These are phyloP conservation scores for Gaillardinia entomophila DNA, from an alignment of 805 yeast species.

Conservation along the genomic window DNA sequence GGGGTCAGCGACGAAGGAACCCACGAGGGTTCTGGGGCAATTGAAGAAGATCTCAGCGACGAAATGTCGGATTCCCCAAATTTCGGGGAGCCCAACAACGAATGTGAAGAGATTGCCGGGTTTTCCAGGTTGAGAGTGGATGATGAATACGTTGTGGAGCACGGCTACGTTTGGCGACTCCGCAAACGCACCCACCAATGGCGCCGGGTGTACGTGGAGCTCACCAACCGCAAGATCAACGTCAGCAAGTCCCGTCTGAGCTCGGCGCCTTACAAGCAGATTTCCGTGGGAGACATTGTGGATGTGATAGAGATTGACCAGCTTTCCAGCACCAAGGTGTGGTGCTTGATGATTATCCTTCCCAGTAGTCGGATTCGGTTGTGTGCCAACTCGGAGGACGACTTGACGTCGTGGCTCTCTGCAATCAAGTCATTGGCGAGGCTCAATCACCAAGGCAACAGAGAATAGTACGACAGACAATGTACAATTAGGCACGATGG, in stretches of 20 bases:
- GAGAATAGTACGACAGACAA: not conserved
- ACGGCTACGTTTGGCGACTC: conserved; percentile 37
- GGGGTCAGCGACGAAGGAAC: not conserved
- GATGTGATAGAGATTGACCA: conserved; percentile 51
- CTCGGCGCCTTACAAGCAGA: conserved; percentile 19
- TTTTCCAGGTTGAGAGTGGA: too few relatives aligned
- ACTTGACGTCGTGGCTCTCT: conserved; percentile 44
- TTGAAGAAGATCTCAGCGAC: not conserved
- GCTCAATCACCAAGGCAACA: conserved; percentile 1
- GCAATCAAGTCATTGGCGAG: conserved; percentile 31
- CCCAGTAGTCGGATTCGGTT: conserved; percentile 39
- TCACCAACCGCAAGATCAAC: conserved; percentile 35
- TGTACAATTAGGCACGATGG: not conserved
- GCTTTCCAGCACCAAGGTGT: conserved; percentile 33
- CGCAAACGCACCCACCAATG: conserved; percentile 43
- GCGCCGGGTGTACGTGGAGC: conserved; percentile 37
- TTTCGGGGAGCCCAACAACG: too few relatives aligned
- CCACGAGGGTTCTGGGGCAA: too few relatives aligned
- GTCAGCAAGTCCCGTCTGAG: conserved; percentile 27
- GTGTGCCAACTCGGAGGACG: conserved; percentile 41
- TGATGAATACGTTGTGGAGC: conserved; percentile 23
- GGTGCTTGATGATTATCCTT: conserved; percentile 45
- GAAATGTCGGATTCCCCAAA: not conserved
- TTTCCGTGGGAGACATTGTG: conserved; percentile 25
- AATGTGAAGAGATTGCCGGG: not conserved